A percentile compares a stretch with the other conserved stretches of the same genome.
Evolutionary conservation across 192 early-diverging fungal genomes (phyloP).

Genomic region (Linnemannia elongata): DNA sequence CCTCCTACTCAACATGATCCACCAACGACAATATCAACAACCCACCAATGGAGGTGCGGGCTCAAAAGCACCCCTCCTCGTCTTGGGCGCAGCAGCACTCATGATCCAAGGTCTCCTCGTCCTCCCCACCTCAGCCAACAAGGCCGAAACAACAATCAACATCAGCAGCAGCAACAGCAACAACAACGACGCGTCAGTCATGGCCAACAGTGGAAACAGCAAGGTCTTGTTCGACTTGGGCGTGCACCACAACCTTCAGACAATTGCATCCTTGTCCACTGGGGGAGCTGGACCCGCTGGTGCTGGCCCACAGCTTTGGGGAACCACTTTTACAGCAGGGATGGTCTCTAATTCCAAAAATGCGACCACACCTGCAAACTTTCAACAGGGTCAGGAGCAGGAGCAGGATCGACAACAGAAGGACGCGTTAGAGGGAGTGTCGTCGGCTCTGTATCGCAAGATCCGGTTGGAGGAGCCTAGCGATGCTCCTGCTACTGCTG

Average conservation of each 20-base stretch:
- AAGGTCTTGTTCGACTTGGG: not conserved
- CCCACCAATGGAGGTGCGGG: not conserved
- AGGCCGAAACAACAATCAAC: not conserved
- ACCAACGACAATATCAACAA: not conserved
- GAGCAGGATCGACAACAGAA: not conserved
- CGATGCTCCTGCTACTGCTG: not conserved
- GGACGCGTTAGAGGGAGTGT: not conserved
- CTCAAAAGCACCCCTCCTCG: not conserved
- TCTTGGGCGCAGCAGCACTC: slow-evolving; percentile 9
- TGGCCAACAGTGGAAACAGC: not conserved
- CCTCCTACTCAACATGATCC: not conserved
- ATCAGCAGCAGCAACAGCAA: not conserved
- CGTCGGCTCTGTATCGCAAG: not conserved
- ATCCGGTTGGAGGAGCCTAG: not conserved
- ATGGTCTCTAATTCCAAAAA: not conserved
- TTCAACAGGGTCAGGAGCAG: not conserved
- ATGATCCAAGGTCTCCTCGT: slow-evolving; percentile 13
- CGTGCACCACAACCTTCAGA: not conserved
- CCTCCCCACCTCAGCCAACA: not conserved
- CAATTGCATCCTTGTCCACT: not conserved
- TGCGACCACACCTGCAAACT: not conserved
- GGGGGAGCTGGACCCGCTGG: not conserved
- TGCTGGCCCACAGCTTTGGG: not conserved
- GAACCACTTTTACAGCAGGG: not conserved
- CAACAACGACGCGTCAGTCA: not conserved